These are phyloP conservation scores for Breviolum minutum DNA, from an alignment of 73 alveolate species.

Conservation along the genomic window DNA sequence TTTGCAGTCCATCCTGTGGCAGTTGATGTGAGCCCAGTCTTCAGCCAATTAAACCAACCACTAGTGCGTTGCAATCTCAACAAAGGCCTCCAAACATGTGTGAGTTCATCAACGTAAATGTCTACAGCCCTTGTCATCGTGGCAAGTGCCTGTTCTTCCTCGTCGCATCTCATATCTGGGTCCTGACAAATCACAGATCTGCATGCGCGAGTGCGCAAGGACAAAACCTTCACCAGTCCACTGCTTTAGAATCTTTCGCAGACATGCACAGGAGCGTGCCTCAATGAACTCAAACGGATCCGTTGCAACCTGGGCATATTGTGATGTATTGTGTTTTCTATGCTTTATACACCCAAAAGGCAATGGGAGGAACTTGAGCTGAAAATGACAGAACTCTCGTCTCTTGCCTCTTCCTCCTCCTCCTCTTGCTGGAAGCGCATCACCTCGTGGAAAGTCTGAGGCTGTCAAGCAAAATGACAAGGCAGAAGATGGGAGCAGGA, in stretches of 20 bases:
- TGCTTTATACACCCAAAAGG: background rate
- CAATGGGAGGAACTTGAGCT: background rate
- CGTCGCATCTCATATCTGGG: background rate
- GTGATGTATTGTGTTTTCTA: background rate
- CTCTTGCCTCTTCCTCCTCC: background rate
- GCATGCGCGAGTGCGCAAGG: background rate
- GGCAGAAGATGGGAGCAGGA: background rate
- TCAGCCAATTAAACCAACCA: background rate
- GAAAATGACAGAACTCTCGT: too few species aligned
- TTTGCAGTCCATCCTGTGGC: slow-evolving; percentile 58
- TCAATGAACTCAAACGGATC: background rate
- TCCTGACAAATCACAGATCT: background rate
- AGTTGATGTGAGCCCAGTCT: too few species aligned
- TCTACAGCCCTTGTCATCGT: background rate
- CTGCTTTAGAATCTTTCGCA: background rate
- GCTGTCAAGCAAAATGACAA: background rate
- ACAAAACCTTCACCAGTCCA: too few species aligned
- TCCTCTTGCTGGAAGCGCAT: slow-evolving; percentile 65
- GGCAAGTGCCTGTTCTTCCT: slow-evolving; percentile 8
- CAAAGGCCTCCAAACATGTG: background rate
- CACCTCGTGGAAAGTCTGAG: slow-evolving; percentile 2
- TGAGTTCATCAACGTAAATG: background rate
- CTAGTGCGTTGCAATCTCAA: background rate
- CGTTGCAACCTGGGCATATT: background rate
- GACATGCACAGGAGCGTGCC: background rate